A percentile compares a stretch with the other conserved stretches of the same genome.
Evolutionary conservation across 2,329 filamentous ascomycete genomes (phyloP).

Genomic region (Diaporthe citriasiana): DNA sequence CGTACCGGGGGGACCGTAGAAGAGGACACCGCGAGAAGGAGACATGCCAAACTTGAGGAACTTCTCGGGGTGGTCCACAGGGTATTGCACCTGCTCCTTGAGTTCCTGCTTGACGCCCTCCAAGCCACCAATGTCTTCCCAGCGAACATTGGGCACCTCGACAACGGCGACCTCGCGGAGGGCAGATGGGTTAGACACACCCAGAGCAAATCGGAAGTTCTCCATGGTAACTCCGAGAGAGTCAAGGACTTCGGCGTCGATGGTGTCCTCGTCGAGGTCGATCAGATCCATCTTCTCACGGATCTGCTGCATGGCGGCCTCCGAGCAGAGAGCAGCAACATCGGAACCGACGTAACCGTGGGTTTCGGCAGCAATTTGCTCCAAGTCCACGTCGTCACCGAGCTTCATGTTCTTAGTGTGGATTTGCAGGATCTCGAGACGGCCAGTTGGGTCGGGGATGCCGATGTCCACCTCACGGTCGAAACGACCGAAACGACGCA

Average conservation of each 20-base stretch:
- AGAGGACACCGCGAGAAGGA: constrained; percentile 96
- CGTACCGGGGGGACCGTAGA: constrained; percentile 99
- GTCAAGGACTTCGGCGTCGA: constrained; percentile 97
- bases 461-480: constrained; percentile 99
- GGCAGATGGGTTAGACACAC: constrained; percentile 97
- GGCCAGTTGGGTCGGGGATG: constrained; percentile 96
- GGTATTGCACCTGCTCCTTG: constrained; percentile 98
- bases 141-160: constrained; percentile 98
- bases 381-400: constrained; percentile 94
- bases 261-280: constrained; percentile 98
- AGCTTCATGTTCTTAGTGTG: constrained; percentile 99
- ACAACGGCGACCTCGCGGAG: constrained; percentile 99
- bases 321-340: constrained; percentile 97
- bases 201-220: constrained; percentile 99
- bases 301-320: constrained; percentile 99
- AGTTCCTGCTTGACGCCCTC: constrained; percentile 99
- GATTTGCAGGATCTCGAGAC: constrained; percentile 98
- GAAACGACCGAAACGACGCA: constrained; percentile 98
- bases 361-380: constrained; percentile 96
- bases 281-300: constrained; percentile 99
- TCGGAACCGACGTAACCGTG: constrained; percentile 99
- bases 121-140: constrained; percentile 99
- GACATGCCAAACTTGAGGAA: constrained; percentile 99
- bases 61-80: constrained; percentile 98
- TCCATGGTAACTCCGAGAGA: constrained; percentile 99